phyloP scores from a whole-genome alignment of 371 early-diverging fungal genomes.

The Mucor racemosus region DNA sequence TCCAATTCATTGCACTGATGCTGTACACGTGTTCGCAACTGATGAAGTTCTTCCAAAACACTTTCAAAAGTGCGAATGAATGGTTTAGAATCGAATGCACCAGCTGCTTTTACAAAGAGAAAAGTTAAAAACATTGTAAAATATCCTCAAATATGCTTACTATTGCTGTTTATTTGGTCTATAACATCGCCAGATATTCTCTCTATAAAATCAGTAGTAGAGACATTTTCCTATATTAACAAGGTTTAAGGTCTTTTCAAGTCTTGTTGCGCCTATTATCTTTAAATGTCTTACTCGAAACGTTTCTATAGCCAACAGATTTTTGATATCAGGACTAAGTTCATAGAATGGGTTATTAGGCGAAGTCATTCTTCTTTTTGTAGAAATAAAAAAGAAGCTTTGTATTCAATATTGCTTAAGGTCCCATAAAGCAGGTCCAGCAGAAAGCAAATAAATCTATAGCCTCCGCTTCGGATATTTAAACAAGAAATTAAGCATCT shows the following conservation, averaged over 20 bases:
- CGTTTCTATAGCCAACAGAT: constrained; percentile 24
- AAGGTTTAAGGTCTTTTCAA: not conserved
- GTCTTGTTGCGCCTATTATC: too few species aligned
- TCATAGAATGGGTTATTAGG: constrained; percentile 29
- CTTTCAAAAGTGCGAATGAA: constrained; percentile 91
- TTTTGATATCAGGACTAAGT: constrained; percentile 23
- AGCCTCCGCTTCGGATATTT: not conserved
- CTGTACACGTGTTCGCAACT: constrained; percentile 75
- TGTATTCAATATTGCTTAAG: not conserved
- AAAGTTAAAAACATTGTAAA: constrained; percentile 16
- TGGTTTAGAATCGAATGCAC: constrained; percentile 76
- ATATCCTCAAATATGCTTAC: not conserved
- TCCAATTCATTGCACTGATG: constrained; percentile 86
- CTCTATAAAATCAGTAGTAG: constrained; percentile 66
- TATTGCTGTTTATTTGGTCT: constrained; percentile 30
- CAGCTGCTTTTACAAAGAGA: not conserved
- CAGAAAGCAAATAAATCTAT: not conserved
- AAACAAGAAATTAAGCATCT: too few species aligned
- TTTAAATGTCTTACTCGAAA: constrained; percentile 20
- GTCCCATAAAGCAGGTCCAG: not conserved
- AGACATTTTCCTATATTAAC: constrained; percentile 49
- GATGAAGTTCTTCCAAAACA: constrained; percentile 80
- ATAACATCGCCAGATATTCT: constrained; percentile 48
- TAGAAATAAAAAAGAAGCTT: not conserved
- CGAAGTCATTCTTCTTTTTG: not conserved